Conservation (phyloP, 148 eudicot genomes). For the Spergularia bocconei region DNA sequence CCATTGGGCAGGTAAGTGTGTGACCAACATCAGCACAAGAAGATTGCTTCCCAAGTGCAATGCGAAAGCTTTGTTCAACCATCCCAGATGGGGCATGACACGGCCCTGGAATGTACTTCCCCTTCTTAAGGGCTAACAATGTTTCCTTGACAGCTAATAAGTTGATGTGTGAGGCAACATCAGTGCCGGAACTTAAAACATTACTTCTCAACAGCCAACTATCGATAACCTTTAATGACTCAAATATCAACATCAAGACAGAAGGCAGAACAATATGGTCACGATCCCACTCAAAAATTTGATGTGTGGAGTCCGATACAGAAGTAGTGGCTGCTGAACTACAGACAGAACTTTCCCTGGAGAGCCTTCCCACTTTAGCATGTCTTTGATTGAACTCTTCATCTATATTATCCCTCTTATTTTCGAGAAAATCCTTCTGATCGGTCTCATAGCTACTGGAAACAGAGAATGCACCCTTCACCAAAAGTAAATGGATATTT, state of each 20-base stretch:
- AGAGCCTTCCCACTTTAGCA: conserved; percentile 83
- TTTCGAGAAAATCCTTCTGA: conserved; percentile 31
- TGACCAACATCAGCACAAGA: conserved; percentile 26
- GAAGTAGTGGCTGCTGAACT: conserved; percentile 42
- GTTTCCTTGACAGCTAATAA: conserved; percentile 61
- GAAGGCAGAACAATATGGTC: conserved; percentile 38
- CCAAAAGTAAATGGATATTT: conserved; percentile 68
- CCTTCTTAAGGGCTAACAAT: conserved; percentile 46
- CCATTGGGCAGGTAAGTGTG: conserved; percentile 21
- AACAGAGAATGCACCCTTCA: conserved; percentile 70
- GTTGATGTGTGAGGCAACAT: conserved; percentile 38
- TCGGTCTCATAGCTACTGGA: conserved; percentile 34
- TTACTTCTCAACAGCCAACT: conserved; percentile 60
- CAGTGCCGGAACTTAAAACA: conserved; percentile 36
- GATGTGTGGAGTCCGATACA: conserved; percentile 27
- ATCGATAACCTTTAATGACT: conserved; percentile 75
- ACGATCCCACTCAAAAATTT: conserved; percentile 26
- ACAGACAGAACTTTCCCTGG: conserved; percentile 75
- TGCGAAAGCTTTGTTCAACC: conserved; percentile 25
- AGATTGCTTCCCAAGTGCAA: conserved; percentile 27
- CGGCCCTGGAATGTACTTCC: conserved; percentile 39
- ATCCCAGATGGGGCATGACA: conserved; percentile 28
- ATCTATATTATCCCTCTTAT: conserved; percentile 36
- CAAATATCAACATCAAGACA: conserved; percentile 51
- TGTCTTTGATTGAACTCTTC: conserved; percentile 62